Evolutionary conservation across 2,329 filamentous ascomycete species (phyloP).

Genomic region (Alternaria hordeiaustralica): DNA sequence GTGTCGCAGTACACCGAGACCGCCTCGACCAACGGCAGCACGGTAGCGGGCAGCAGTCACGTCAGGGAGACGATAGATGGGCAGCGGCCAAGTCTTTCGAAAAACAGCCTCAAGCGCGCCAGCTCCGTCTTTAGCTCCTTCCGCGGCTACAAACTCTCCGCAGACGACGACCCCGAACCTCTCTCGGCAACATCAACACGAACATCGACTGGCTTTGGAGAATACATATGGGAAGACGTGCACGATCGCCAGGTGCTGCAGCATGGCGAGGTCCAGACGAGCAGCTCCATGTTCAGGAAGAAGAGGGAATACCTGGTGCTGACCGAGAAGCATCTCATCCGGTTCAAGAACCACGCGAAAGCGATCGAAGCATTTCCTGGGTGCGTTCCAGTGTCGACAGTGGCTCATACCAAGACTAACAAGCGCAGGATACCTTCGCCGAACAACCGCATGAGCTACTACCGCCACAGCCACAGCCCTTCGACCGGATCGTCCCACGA

Average conservation of each 20-base stretch:
- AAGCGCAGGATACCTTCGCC: conserved; percentile 36
- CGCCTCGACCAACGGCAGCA: conserved; percentile 18
- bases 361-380: conserved; percentile 67
- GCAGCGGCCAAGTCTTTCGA: conserved; percentile 26
- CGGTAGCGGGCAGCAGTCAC: conserved; percentile 10
- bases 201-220: conserved; percentile 45
- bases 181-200: conserved; percentile 59
- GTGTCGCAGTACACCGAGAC: conserved; percentile 32
- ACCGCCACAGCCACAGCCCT: conserved; percentile 63
- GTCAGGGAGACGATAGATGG: conserved; percentile 17
- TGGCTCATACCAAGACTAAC: conserved; percentile 17
- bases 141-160: conserved; percentile 58
- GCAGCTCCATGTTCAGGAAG: conserved; percentile 73
- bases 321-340: conserved; percentile 70
- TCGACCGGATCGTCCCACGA: conserved; percentile 69
- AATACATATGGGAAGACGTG: conserved; percentile 50
- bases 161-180: conserved; percentile 58
- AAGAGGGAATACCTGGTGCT: conserved; percentile 75
- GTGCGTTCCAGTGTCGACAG: conserved; percentile 21
- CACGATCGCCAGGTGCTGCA: conserved; percentile 60
- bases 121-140: conserved; percentile 66
- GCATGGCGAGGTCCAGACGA: conserved; percentile 74
- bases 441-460: conserved; percentile 51
- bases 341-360: conserved; percentile 72
- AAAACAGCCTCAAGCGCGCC: conserved; percentile 33